Evolutionary conservation across 2,329 filamentous ascomycete genomes (phyloP), one percentile per base, ranked within the genome.

Genomic region (Penicillium sp.): DNA sequence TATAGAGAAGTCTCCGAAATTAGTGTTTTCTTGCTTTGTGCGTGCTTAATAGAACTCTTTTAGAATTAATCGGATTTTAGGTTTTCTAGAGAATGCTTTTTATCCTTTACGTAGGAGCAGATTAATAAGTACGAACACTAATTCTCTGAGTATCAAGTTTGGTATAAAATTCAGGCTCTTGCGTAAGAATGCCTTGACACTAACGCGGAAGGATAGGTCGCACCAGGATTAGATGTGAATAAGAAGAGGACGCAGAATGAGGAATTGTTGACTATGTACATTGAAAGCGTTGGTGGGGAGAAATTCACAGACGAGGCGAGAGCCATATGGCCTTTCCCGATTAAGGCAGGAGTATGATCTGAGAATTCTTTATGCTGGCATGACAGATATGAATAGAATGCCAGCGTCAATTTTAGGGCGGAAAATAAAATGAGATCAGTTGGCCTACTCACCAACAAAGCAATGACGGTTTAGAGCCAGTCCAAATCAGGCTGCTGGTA

Each of bases 151-250:
- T 73, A 74, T 44, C 54, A 65, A 39, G 61, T 60, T 22, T 70
- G 60, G 60, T 54, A 71, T 48, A 45, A 59, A 13, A 46, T 69
- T 31, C 65, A 60, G 27, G 48, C 51, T 9, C 66, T 71, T 29
- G 71, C 66, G 4, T 51, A 59, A 48, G 61, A 69, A 40, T 58
- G 57, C 45, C 59, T 75, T 3, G 57, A 58, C 49, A 71, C 71
- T 0, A 72, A 75, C 61, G 60, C 61, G 0, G 71, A 75, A 44
- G 71, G 36, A 10, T 76, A 71, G 70, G 61, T 74, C 13, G 42
- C 65, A 6, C 73, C 70, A 13, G 55, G 66, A 29, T 7, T 71
- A 32, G 68, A 75, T 58, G 49, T 66, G 61, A 52, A 36, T 16
- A 51, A 64, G 42, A 65, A 61, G 46, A 53, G 50, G 49, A 59